A percentile compares a stretch with the other conserved stretches of the same genome.
Conservation (phyloP, 441 rosid species). For the Mallotus japonicus region DNA sequence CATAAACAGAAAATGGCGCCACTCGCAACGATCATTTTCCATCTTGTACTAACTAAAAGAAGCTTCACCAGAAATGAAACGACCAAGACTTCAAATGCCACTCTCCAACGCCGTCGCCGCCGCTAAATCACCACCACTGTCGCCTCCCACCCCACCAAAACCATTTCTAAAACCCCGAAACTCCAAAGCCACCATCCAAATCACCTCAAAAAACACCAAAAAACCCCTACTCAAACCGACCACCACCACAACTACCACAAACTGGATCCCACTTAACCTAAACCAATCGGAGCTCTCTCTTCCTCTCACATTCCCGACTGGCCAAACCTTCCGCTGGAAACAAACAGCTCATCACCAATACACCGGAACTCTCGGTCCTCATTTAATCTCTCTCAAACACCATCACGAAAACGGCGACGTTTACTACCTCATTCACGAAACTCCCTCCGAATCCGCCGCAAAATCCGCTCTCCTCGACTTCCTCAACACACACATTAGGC, state of each 20-base stretch:
- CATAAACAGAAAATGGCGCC: not conserved
- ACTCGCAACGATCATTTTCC: not conserved
- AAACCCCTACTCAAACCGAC: not conserved
- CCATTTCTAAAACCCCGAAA: too few relatives aligned
- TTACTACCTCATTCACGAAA: slow-evolving; percentile 49
- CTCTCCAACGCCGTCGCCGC: slow-evolving; percentile 12
- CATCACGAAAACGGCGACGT: slow-evolving; percentile 43
- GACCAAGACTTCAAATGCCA: slow-evolving; percentile 37
- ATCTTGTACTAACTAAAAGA: not conserved
- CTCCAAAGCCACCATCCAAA: not conserved
- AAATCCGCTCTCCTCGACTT: slow-evolving; percentile 65
- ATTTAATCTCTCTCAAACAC: slow-evolving; percentile 73
- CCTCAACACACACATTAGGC: slow-evolving; percentile 57
- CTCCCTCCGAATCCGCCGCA: slow-evolving; percentile 48
- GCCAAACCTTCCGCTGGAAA: slow-evolving; percentile 97
- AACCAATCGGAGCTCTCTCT: slow-evolving; percentile 59
- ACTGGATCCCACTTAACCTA: slow-evolving; percentile 60
- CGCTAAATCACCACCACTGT: slow-evolving; percentile 24
- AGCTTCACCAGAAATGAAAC: slow-evolving; percentile 39
- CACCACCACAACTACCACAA: not conserved
- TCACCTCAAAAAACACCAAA: not conserved
- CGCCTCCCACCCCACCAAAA: slow-evolving; percentile 37
- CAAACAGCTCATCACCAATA: slow-evolving; percentile 66
- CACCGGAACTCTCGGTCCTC: slow-evolving; percentile 79
- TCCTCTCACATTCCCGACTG: slow-evolving; percentile 88